These are phyloP conservation scores for Colletotrichum gloeosporioides DNA, from an alignment of 2,329 filamentous ascomycete genomes.

Conservation along the genomic window DNA sequence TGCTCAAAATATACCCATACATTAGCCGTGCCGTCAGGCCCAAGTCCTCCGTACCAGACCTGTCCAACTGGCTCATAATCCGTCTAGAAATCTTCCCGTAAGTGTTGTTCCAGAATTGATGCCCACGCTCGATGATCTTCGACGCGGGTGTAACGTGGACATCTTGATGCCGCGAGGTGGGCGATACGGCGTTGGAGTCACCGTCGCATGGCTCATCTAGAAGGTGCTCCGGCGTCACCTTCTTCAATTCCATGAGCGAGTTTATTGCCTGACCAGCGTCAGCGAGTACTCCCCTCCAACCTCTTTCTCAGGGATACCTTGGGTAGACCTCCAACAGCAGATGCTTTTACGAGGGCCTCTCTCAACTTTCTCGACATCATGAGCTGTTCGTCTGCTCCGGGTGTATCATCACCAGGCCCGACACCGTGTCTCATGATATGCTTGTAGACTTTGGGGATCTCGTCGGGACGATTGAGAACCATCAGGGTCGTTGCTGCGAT, in stretches of 20 bases:
- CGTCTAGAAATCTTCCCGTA: conserved; percentile 55
- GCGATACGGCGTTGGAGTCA: conserved; percentile 36
- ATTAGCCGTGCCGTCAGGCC: conserved; percentile 51
- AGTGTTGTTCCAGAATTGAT: conserved; percentile 50
- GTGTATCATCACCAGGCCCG: conserved; percentile 25
- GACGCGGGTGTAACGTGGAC: conserved; percentile 38
- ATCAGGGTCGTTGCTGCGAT: conserved; percentile 50
- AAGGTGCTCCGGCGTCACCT: conserved; percentile 44
- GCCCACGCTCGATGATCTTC: conserved; percentile 47
- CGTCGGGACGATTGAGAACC: conserved; percentile 53
- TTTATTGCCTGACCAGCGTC: conserved; percentile 46
- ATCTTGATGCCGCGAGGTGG: conserved; percentile 43
- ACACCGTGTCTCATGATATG: conserved; percentile 41
- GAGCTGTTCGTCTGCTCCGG: conserved; percentile 41
- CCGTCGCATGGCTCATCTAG: conserved; percentile 33
- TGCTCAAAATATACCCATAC: conserved; percentile 56
- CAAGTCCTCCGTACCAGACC: conserved; percentile 54
- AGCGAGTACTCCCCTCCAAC: neutral
- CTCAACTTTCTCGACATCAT: conserved; percentile 50
- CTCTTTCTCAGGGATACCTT: conserved; percentile 41
- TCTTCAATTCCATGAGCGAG: conserved; percentile 48
- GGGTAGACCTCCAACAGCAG: conserved; percentile 53
- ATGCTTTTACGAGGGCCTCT: conserved; percentile 54
- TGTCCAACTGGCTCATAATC: conserved; percentile 53
- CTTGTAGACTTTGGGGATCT: conserved; percentile 49